Evolutionary conservation across 371 early-diverging fungal genomes (phyloP).

Genomic region (Mortierella polycephala): DNA sequence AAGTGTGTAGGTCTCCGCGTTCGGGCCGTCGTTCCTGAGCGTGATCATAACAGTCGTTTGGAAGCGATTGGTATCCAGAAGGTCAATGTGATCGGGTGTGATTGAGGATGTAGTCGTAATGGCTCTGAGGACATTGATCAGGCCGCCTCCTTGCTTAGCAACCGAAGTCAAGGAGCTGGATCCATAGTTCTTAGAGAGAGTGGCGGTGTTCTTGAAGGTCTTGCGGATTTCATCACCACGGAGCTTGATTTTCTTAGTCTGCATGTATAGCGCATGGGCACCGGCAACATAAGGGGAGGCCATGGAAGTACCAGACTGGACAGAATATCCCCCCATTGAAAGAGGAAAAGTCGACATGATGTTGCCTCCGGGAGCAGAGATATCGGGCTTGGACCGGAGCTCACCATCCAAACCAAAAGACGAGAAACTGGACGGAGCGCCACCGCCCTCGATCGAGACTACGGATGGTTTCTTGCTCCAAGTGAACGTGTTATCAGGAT

Average conservation of each 20-base stretch:
- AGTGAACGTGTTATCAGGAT: conserved; percentile 4
- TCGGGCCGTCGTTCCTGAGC: conserved; percentile 67
- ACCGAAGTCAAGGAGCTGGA: conserved; percentile 58
- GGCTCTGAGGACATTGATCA: conserved; percentile 74
- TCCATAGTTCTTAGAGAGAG: conserved; percentile 52
- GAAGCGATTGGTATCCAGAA: conserved; percentile 68
- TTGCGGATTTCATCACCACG: conserved; percentile 47
- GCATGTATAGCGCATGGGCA: conserved; percentile 68
- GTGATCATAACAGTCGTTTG: conserved; percentile 60
- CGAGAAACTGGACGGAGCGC: conserved; percentile 62
- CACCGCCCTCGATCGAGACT: conserved; percentile 56
- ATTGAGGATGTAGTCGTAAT: conserved; percentile 62
- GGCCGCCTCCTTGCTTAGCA: conserved; percentile 78
- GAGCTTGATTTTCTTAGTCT: conserved; percentile 49
- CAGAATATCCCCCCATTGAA: conserved; percentile 62
- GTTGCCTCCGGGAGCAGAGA: conserved; percentile 78
- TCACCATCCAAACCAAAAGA: conserved; percentile 79
- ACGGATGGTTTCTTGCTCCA: conserved; percentile 11
- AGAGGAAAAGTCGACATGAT: conserved; percentile 78
- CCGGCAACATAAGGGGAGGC: conserved; percentile 82
- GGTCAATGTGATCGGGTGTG: conserved; percentile 68
- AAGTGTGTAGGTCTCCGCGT: conserved; percentile 63
- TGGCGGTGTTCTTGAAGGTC: conserved; percentile 65
- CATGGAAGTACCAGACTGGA: conserved; percentile 74
- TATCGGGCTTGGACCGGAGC: conserved; percentile 76